Base-by-base conservation (phyloP, 768 basidiomycete species). In the Guyanaporus albipodus region DNA sequence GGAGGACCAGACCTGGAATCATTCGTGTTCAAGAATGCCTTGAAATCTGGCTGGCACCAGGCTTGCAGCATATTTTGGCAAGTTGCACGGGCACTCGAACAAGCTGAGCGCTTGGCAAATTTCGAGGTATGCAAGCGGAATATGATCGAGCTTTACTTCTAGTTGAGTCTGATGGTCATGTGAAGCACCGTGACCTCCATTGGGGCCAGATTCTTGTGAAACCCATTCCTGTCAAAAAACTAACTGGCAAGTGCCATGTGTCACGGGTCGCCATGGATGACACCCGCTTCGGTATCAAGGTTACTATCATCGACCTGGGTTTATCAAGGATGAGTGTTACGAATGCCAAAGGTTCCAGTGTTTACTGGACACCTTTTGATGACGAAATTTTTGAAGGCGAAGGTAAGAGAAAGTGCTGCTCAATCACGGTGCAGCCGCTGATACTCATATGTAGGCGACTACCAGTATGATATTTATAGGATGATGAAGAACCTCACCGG, bases 151-250 rank as follows among this genome's bases (percentile, higher is more conserved):
- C 22, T 37, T 17, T 44, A 18, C 21, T 35, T 24, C n/a, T n/a
- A 18, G 17, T 32, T 7, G 18, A 33, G 41, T 10, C 44, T 55
- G 24, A 51, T 42, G 38, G 23, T 23, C 33, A 18, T 40, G 4
- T 27, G 28, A 39, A 99, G 95, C 96, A 99, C 67, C 91, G 96
- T 26, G 96, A 99, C 66, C 79, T 99, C n/a, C 96, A 99, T 58
- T 91, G 91, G 81, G 96, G 96, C 18, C 96, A 99, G 65, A 87
- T 99, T 40, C 76, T 99, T 8, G 81, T 98, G 38, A 83, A 83
- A 59, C 73, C 75, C 48, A 47, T 76, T 4, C 67, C 75, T 19
- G 51, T 56, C 42, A 61, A 38, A 65, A 72, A 54, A 49, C 63
- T 7, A 38, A 72, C 38, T 62, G 68, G 45, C 48, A 70, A 57